Evolutionary conservation across 352 stramenopile genomes (phyloP).

Genomic region (Pythium rishiriense): DNA sequence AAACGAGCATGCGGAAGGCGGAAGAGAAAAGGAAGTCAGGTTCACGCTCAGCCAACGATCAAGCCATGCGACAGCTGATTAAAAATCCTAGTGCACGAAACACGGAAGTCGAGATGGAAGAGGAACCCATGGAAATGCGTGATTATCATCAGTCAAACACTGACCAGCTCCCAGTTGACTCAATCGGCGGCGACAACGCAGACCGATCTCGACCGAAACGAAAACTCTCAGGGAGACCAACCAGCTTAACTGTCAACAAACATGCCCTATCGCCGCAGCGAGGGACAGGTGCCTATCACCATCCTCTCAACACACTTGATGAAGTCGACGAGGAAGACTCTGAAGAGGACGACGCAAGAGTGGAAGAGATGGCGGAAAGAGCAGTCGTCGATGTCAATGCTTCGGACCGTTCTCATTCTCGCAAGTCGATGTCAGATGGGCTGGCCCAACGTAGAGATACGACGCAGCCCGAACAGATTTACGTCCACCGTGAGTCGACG

Average conservation of each 20-base stretch:
- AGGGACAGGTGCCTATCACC: neutral
- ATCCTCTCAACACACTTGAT: neutral
- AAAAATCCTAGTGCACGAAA: no score
- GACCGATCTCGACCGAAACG: neutral
- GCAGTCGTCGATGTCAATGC: neutral
- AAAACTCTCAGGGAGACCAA: constrained; percentile 4
- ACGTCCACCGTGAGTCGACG: neutral
- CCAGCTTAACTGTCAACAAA: neutral
- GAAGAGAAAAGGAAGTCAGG: no score
- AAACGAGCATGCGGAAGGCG: no score
- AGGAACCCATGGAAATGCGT: no score
- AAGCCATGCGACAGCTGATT: no score
- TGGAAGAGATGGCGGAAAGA: no score
- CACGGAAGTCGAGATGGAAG: no score
- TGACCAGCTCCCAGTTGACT: neutral
- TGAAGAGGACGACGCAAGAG: no score
- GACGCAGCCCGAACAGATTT: neutral
- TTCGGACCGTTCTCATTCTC: neutral
- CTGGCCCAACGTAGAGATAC: no score
- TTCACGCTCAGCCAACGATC: no score
- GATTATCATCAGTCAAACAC: neutral
- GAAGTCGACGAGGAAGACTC: neutral
- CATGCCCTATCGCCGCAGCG: neutral
- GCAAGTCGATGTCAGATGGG: neutral
- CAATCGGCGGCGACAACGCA: no score